Evolutionary conservation across 23 red algal genomes (phyloP).

Genomic region (Gracilaria gracilis): DNA sequence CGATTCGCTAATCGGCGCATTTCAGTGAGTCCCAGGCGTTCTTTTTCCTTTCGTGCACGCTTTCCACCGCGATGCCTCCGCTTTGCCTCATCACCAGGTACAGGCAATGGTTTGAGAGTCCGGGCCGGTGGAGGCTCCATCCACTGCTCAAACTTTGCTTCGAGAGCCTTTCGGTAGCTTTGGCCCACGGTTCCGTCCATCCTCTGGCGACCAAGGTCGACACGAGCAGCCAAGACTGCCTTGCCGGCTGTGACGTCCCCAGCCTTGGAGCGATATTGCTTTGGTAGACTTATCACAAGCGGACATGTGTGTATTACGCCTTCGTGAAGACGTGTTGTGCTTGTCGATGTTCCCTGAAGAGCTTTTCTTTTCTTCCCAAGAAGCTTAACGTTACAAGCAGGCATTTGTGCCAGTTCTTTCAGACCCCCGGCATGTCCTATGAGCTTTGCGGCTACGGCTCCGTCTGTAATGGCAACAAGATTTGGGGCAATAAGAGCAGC

Average conservation of each 20-base stretch:
- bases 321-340: slow-evolving; percentile 46
- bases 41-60: slow-evolving; percentile 80
- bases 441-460: slow-evolving; percentile 72
- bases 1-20: slow-evolving; percentile 69
- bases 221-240: slow-evolving; percentile 77
- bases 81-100: slow-evolving; percentile 79
- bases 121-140: slow-evolving; percentile 76
- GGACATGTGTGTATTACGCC: slow-evolving; percentile 75
- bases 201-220: slow-evolving; percentile 63
- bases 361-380: slow-evolving; percentile 65
- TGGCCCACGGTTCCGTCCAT: slow-evolving; percentile 68
- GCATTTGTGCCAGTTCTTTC: slow-evolving; percentile 73
- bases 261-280: slow-evolving; percentile 67
- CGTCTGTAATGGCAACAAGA: slow-evolving; percentile 67
- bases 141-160: slow-evolving; percentile 86
- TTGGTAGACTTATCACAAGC: slow-evolving; percentile 70
- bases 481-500: slow-evolving; percentile 78
- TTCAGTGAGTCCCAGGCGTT: slow-evolving; percentile 82
- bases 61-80: slow-evolving; percentile 77
- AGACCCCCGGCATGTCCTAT: slow-evolving; percentile 77
- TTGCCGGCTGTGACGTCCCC: slow-evolving; percentile 74
- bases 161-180: slow-evolving; percentile 52
- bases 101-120: slow-evolving; percentile 84
- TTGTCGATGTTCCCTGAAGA: slow-evolving; percentile 52
- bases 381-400: slow-evolving; percentile 82